Conservation (phyloP, 73 alveolate genomes). For the Symbiodinium pilosum region DNA sequence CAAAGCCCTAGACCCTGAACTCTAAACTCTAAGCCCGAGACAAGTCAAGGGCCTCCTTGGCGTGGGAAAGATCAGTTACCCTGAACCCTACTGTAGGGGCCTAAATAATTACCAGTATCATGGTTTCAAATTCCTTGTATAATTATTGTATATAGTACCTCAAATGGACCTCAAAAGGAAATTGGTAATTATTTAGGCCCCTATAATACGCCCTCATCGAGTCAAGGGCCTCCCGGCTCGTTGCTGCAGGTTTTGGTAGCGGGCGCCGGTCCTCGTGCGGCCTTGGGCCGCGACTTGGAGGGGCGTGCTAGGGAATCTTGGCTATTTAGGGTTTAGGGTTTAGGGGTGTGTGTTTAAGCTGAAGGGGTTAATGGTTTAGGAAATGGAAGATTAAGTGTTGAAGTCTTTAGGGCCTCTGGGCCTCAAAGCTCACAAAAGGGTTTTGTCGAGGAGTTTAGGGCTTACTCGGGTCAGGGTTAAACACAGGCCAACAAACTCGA, state of each 20-base stretch:
- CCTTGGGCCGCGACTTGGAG: conserved; percentile 42
- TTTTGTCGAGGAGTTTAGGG: too few species aligned
- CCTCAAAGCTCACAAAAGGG: too few species aligned
- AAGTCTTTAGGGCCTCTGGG: too few species aligned
- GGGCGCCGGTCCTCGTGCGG: conserved; percentile 62
- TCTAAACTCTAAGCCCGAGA: too few species aligned
- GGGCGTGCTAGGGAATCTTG: conserved; percentile 31
- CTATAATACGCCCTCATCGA: neutral
- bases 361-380: too few species aligned
- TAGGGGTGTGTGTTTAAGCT: too few species aligned
- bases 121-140: neutral
- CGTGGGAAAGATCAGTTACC: neutral
- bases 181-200: neutral
- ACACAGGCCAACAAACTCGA: too few species aligned
- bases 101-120: neutral
- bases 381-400: too few species aligned
- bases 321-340: neutral
- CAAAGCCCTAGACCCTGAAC: neutral
- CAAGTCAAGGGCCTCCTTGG: neutral
- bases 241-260: conserved; percentile 48
- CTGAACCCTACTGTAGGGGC: neutral
- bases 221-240: neutral
- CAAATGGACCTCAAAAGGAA: neutral
- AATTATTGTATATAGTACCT: neutral
- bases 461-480: too few species aligned